Conservation (phyloP, 352 stramenopile species). For the Pythium dissotocum region DNA sequence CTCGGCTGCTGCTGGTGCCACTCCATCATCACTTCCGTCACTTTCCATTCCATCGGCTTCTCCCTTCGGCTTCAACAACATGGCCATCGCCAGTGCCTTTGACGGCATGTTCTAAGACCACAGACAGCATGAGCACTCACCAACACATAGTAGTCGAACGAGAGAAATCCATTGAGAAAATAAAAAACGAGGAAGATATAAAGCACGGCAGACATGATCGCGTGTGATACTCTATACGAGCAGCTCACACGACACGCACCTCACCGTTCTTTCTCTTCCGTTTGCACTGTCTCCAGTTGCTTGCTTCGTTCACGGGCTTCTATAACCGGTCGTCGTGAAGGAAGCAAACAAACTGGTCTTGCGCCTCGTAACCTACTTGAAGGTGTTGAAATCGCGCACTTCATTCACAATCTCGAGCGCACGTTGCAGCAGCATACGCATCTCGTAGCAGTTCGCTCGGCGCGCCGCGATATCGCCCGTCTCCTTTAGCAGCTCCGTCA, state of each 20-base stretch:
- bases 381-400: conserved; percentile 97
- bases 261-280: not conserved
- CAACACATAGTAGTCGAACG: not conserved
- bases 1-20: not conserved
- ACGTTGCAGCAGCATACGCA: conserved; percentile 94
- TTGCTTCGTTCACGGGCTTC: conserved; percentile 20
- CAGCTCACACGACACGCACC: not conserved
- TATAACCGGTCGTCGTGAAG: conserved; percentile 14
- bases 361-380: conserved; percentile 72
- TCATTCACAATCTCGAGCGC: conserved; percentile 98
- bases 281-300: not conserved
- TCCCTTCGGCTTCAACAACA: conserved; percentile 2
- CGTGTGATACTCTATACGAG: no score
- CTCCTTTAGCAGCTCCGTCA: conserved; percentile 95
- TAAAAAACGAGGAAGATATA: conserved; percentile 19
- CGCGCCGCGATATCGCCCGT: conserved; percentile 94
- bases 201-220: not conserved
- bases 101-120: conserved; percentile 28
- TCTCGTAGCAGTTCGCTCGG: conserved; percentile 95
- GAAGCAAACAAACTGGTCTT: not conserved
- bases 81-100: conserved; percentile 21
- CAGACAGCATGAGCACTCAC: not conserved
- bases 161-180: conserved; percentile 22
- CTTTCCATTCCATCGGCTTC: conserved; percentile 4
- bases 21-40: not conserved